Conservation (phyloP, 2,329 filamentous ascomycete genomes). For the Mycosphaerelloides madeirae region DNA sequence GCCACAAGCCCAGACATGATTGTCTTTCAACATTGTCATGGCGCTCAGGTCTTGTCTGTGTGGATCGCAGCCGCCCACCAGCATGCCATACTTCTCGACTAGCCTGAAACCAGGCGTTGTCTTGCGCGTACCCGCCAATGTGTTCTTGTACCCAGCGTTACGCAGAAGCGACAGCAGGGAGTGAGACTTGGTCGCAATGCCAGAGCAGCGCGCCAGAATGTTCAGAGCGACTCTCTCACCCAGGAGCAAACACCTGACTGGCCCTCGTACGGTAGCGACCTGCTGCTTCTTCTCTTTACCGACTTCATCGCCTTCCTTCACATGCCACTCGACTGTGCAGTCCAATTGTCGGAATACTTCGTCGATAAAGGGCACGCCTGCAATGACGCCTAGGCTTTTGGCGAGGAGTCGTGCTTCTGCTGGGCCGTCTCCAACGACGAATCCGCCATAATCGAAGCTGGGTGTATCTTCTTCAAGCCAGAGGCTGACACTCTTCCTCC, state of each 20-base stretch:
- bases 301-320: constrained; percentile 67
- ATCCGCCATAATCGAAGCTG: constrained; percentile 94
- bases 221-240: constrained; percentile 92
- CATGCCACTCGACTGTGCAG: constrained; percentile 85
- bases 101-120: constrained; percentile 93
- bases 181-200: constrained; percentile 65
- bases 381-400: constrained; percentile 69
- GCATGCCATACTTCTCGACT: constrained; percentile 97
- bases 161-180: constrained; percentile 50
- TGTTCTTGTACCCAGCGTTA: constrained; percentile 68
- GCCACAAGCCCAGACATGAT: constrained; percentile 89
- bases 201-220: constrained; percentile 82
- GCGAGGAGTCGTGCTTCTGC: constrained; percentile 51
- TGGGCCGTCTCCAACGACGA: constrained; percentile 74
- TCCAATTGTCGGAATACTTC: constrained; percentile 87
- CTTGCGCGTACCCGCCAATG: constrained; percentile 90
- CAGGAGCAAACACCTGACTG: constrained; percentile 77
- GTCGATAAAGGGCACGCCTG: constrained; percentile 90
- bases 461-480: constrained; percentile 98
- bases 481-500: constrained; percentile 70
- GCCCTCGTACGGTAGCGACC: constrained; percentile 78
- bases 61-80: constrained; percentile 85
- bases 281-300: constrained; percentile 56
- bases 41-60: constrained; percentile 81
- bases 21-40: constrained; percentile 99